Evolutionary conservation across 2,329 filamentous ascomycete species (phyloP), one percentile per base, ranked within the genome.

Genomic region (Pseudocercospora crystallina): DNA sequence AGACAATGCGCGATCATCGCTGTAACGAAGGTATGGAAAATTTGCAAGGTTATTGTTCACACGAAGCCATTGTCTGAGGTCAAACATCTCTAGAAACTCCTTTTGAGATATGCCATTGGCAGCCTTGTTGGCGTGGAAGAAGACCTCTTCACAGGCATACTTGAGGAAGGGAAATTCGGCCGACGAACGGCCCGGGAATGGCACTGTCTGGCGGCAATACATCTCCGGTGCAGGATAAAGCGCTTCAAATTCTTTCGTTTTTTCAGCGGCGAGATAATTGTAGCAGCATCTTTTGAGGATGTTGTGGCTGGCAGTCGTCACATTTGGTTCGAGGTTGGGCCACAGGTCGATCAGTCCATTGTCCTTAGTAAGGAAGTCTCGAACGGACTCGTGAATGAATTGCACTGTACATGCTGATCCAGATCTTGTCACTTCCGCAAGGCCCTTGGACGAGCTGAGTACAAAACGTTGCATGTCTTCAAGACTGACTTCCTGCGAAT

Each of bases 361-460:
- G 1, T 71, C 68, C 5, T 69, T 69, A 2, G 76, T 15, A 0
- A 80, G 64, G 38, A 76, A 80, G 8, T 80, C 76, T 1, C 70
- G 61, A 0, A 80, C 75, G 0, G 77, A 78, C 54, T 80, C 75
- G 34, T 80, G 77, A 5, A 80, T 80, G 59, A 80, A 82, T 50
- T 81, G 79, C 0, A 80, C 73, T 0, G 56, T 73, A 8, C 35
- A 17, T 20, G 7, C 11, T 12, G 17, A 42, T 8, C 55, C 51
- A 0, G 63, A 58, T 11, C 61, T 69, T 0, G 71, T 73, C 1
- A 73, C 53, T 47, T 80, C 77, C 0, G 71, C 73, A 8, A 82
- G 65, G 0, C 80, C 79, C 56, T 81, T 82, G 0, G 79, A 82
- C 0, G 65, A 72, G 31, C 63, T 66, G 0, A 73, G 59, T 0